phyloP scores from a whole-genome alignment of 257 asterid species.

The Nicotiana tomentosiformis region DNA sequence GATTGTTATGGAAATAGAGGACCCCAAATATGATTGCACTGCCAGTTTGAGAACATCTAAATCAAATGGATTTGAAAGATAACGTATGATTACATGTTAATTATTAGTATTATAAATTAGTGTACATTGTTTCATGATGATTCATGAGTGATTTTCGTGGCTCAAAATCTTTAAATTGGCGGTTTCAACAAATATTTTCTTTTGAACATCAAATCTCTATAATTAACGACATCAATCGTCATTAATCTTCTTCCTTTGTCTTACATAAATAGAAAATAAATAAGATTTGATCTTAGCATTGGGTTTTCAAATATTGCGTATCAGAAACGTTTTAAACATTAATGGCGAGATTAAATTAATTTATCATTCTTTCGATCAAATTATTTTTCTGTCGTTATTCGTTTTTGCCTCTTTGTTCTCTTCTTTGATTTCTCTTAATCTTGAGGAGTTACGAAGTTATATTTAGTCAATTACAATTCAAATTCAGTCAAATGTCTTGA shows the following conservation, averaged over 20 bases:
- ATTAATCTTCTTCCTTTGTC: neutral
- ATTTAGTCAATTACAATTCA: neutral
- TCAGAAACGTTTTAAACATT: neutral
- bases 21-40: constrained; percentile 1
- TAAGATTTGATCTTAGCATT: neutral
- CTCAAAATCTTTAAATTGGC: neutral
- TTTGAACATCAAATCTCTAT: neutral
- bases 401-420: neutral
- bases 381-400: neutral
- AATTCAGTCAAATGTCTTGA: neutral
- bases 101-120: neutral
- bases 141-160: constrained; percentile 7
- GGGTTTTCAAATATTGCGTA: neutral
- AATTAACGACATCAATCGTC: neutral
- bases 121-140: neutral
- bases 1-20: neutral
- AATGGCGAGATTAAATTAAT: neutral
- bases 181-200: neutral
- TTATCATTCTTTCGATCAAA: neutral
- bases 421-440: neutral
- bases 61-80: neutral
- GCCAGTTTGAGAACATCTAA: constrained; percentile 1
- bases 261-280: neutral
- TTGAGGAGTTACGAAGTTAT: neutral
- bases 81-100: neutral